These are phyloP conservation scores for Blastomyces silverae DNA, from an alignment of 2,329 filamentous ascomycete species.

Conservation along the genomic window DNA sequence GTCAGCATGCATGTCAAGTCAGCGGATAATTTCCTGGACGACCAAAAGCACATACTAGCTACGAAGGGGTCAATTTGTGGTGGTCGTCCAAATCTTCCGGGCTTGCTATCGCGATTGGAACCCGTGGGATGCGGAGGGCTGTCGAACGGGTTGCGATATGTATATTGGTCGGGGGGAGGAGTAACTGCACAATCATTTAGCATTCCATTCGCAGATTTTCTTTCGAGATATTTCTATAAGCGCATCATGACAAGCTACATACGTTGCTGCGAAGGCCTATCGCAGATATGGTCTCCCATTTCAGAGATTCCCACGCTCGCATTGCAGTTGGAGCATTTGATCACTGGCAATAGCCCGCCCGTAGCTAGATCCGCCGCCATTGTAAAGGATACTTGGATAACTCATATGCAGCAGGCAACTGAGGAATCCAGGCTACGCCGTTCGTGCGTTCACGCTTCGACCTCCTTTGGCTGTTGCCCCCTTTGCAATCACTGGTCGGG, in stretches of 20 bases:
- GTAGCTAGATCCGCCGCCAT: constrained; percentile 26
- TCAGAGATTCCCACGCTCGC: constrained; percentile 71
- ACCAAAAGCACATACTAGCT: constrained; percentile 49
- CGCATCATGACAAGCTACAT: constrained; percentile 11
- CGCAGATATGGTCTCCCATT: constrained; percentile 80
- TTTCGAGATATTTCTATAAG: constrained; percentile 8
- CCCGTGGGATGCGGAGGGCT: constrained; percentile 26
- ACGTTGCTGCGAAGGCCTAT: constrained; percentile 33
- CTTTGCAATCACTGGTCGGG: not conserved
- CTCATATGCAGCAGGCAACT: constrained; percentile 1
- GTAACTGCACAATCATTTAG: constrained; percentile 8
- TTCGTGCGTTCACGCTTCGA: constrained; percentile 5
- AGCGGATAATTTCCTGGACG: not conserved
- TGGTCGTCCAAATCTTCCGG: constrained; percentile 44
- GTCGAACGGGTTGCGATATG: constrained; percentile 22
- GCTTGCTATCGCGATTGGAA: constrained; percentile 31
- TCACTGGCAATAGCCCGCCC: constrained; percentile 67
- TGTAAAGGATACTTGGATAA: constrained; percentile 6
- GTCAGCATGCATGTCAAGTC: not conserved
- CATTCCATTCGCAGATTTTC: not conserved
- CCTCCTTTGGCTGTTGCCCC: not conserved
- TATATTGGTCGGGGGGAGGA: constrained; percentile 17
- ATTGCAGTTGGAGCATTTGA: constrained; percentile 81
- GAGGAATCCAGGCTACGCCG: not conserved
- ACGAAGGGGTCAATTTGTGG: constrained; percentile 51